Base-by-base conservation (phyloP, 2,329 filamentous ascomycete species). In the Xylaria sp. region DNA sequence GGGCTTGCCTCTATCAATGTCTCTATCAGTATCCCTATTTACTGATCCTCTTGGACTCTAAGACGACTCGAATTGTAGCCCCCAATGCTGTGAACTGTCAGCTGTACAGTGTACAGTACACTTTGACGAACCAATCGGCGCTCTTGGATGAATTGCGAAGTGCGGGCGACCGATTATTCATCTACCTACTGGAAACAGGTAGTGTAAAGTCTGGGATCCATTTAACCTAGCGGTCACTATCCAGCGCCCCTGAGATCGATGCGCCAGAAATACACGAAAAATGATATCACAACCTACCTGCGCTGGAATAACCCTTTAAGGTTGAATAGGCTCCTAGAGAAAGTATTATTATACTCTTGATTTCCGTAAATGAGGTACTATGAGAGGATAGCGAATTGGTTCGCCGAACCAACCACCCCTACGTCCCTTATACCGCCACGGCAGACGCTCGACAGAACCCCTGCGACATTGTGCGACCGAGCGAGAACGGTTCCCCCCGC, bases 391-490 rank as follows among this genome's bases (percentile, higher is more conserved):
- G 50, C 25, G 59, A 51, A 52, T 52, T 55, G 61, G 57, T 64
- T 68, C 55, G 23, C 51, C 32, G 59, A 70, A 59, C 54, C 54
- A 32, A 20, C 56, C 48, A 25, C 51, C 44, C 57, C 58, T 61
- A 44, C 34, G 39, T 23, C 25, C 63, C 6, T 54, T 48, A 37
- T 48, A 52, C 48, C n/a, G 28, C 57, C 57, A 58, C 52, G 34
- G 63, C 44, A 55, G 32, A 70, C 39, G 67, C 63, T 72, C 72
- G 67, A 75, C 59, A 20, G 55, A 32, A 56, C 37, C 50, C 66
- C 70, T 66, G 54, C 69, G 68, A 65, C 63, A 71, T 67, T 71
- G 75, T 75, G 74, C 69, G 63, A 76, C 74, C 71, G 64, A 68
- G 68, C 63, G 69, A 59, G 72, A 62, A 70, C 44, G 52, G 25